Percentiles rank a stretch among this genome's conserved stretches.
These are phyloP conservation scores for Xylaria sp. DNA, from an alignment of 2,329 filamentous ascomycete species.

Conservation along the genomic window DNA sequence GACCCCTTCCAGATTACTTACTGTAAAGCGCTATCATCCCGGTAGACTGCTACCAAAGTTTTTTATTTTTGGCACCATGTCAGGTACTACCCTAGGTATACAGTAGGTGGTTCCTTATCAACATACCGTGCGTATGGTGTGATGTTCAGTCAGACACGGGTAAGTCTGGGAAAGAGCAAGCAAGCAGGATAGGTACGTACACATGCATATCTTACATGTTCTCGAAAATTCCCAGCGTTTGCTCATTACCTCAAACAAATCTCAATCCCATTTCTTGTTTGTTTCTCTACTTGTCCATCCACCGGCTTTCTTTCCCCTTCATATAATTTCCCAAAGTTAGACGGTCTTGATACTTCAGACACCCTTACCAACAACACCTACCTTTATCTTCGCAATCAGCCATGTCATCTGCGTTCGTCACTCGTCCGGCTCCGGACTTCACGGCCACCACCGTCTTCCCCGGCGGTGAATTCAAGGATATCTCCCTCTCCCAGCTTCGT, in stretches of 20 bases:
- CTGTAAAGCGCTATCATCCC: not conserved
- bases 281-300: not conserved
- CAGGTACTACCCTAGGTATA: not conserved
- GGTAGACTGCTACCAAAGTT: not conserved
- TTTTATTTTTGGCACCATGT: not conserved
- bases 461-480: conserved; percentile 60
- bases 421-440: conserved; percentile 62
- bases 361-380: not conserved
- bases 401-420: conserved; percentile 61
- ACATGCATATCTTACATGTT: conserved; percentile 3
- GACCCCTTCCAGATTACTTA: not conserved
- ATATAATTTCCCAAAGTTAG: not conserved
- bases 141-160: conserved; percentile 4
- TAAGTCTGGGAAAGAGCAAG: conserved; percentile 1
- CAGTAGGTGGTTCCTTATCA: not conserved
- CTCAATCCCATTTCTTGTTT: conserved; percentile 1
- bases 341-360: not conserved
- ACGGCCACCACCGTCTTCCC: conserved; percentile 62
- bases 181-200: conserved; percentile 15
- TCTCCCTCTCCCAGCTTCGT: conserved; percentile 57
- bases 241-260: not conserved
- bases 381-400: conserved; percentile 31
- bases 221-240: conserved; percentile 23
- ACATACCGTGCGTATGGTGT: conserved; percentile 3
- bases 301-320: not conserved